Evolutionary conservation across 805 yeast species (phyloP), one percentile per base, ranked within the genome.

Genomic region (Clavispora fructus): DNA sequence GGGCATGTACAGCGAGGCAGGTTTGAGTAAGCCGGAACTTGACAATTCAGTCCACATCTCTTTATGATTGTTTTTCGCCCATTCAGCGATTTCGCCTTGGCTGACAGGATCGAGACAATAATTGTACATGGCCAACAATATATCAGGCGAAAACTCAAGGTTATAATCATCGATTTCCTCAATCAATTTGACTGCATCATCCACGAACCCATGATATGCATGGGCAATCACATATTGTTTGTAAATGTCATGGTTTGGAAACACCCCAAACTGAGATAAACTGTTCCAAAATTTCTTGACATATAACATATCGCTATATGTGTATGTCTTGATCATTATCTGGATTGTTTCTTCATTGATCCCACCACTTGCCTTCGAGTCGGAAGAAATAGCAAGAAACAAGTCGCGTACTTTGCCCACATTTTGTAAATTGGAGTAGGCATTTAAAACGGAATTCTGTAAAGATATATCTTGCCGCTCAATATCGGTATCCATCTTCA

Each of bases 221-320:
- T 85, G 82, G 0, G 89, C 87, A 46, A 84, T 77, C 30, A 87
- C 61, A 54, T 78, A 82, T 59, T 84, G 88, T 35, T 72, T 74
- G 57, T 74, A 76, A 30, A 82, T 72, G 9, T 71, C 71, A 31
- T 73, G 63, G 48, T 77, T 73, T 0, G 87, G 87, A 11, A 69
- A 52, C 6, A 86, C 62, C 0, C 75, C 77, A 54, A 71, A 79
- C 35, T 67, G 67, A 1, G 83, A 75, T 25, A 86, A 60, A 47
- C 76, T 76, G 44, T 75, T 71, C 85, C 89, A 87, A 38, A 84
- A 77, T 38, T 75, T 69, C 47, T 75, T 77, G 7, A 83, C 87
- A 44, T 80, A 79, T 4, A 71, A 69, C 43, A 83, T 61, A 12
- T 81, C 74, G 48, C 75, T 71, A 48, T 71, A 71, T 8, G 87